These are phyloP conservation scores for Cladosporium sp. DNA, from an alignment of 2,329 filamentous ascomycete genomes.

Conservation along the genomic window DNA sequence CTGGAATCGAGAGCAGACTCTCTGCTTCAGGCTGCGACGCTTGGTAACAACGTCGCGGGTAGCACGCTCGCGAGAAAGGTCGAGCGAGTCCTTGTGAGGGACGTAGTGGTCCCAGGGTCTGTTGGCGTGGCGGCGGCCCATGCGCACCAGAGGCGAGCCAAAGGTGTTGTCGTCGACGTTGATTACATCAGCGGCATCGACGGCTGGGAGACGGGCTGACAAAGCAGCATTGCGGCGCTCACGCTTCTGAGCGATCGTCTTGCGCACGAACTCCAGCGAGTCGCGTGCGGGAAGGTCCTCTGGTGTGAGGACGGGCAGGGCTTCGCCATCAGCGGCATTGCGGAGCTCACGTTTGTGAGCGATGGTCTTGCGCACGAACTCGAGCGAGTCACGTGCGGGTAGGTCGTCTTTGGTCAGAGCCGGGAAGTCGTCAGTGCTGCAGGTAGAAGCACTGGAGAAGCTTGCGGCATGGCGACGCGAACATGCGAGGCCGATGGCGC, in stretches of 20 bases:
- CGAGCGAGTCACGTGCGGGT: not conserved
- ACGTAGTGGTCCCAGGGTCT: not conserved
- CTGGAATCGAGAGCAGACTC: not conserved
- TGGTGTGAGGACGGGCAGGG: not conserved
- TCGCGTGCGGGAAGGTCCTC: not conserved
- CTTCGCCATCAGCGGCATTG: not conserved
- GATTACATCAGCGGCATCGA: not conserved
- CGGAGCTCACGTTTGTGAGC: not conserved
- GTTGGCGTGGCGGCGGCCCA: not conserved
- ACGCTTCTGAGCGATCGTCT: not conserved
- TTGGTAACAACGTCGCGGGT: not conserved
- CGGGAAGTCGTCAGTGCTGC: not conserved
- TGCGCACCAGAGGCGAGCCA: not conserved
- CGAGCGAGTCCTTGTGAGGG: not conserved
- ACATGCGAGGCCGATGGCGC: not conserved
- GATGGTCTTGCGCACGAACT: not conserved
- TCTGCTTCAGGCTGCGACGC: not conserved
- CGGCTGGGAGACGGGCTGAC: not conserved
- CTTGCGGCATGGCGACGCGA: not conserved
- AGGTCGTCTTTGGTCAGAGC: not conserved
- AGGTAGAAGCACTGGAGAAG: not conserved
- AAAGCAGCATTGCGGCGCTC: not conserved
- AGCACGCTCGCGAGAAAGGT: not conserved
- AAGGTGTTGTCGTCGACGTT: not conserved
- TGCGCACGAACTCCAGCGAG: slow-evolving; percentile 6